phyloP scores from a whole-genome alignment of 139 green algal genomes.

The Astrephomene gubernaculifera region DNA sequence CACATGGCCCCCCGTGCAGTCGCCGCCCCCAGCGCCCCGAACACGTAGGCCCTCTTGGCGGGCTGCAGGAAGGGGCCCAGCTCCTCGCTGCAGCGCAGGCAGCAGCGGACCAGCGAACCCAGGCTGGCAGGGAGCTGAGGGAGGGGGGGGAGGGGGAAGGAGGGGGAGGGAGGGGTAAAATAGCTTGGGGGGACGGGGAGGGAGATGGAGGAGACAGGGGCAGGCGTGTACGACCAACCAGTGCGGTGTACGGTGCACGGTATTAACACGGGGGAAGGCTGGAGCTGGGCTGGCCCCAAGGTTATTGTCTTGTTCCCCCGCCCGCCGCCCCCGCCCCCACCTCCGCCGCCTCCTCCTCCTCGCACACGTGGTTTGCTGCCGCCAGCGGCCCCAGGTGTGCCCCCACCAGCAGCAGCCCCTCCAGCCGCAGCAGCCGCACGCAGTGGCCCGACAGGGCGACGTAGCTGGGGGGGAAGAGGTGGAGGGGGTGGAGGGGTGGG shows the following conservation, averaged over 20 bases:
- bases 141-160: not conserved
- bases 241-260: not conserved
- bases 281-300: no score
- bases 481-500: no score
- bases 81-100: conserved; percentile 14
- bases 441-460: conserved; percentile 60
- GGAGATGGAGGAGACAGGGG: not conserved
- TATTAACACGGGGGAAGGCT: not conserved
- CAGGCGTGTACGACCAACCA: not conserved
- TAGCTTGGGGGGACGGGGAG: not conserved
- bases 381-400: conserved; percentile 64
- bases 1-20: conserved; percentile 66
- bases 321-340: conserved; percentile 38
- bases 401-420: conserved; percentile 70
- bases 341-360: conserved; percentile 63
- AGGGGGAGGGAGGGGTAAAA: not conserved
- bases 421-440: conserved; percentile 70
- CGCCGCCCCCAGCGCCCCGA: conserved; percentile 60
- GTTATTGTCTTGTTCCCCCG: not conserved
- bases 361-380: conserved; percentile 58
- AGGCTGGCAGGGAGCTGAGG: conserved; percentile 27
- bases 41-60: conserved; percentile 63
- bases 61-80: conserved; percentile 30
- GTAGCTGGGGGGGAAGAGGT: conserved; percentile 39
- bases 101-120: not conserved